Evolutionary conservation across 768 basidiomycete genomes (phyloP), one percentile per base, ranked within the genome.

Genomic region (Boletellus ananiceps): DNA sequence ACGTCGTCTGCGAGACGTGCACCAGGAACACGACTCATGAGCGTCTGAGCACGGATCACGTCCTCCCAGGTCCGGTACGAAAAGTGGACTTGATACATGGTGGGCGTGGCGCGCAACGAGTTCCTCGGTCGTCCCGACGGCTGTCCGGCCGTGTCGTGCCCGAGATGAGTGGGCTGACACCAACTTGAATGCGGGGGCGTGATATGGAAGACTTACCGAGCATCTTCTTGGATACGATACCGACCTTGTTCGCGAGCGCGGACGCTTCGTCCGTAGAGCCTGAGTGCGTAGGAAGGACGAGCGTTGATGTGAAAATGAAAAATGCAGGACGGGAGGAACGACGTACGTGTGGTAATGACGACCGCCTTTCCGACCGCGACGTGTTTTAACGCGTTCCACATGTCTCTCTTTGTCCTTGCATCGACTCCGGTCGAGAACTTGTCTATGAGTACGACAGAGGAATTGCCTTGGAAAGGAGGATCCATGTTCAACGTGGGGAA

Each of bases 191-290:
- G 4, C 8, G 8, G 29, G 29, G 29, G 8, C 3, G 8, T 11
- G 11, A 29, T 29, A 9, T 8, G 8, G 29, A 7, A 18, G 40
- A 55, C 76, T 41, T 55, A 84, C 83, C 84, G 1, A 90, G 75
- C 69, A 90, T 71, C 42, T 75, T 77, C 47, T 80, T 81, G 1
- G 88, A 84, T 11, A 91, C 67, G 46, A 90, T 89, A 16, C 85
- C 86, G 15, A 89, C 88, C 60, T 82, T 81, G 58, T 74, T 83
- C 2, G 88, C 84, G 2, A 90, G 71, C 6, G 85, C 85, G 14
- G 86, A 84, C 2, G 86, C 87, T 65, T 91, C 88, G 66, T 88
- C 88, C 87, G 89, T 89, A 0, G 85, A 87, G 63, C 88, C 86
- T 82, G 58, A 29, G 27, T 29, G 27, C 9, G 9, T 29, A 29